A percentile compares a stretch with the other conserved stretches of the same genome.
Conservation (phyloP, 2,329 filamentous ascomycete genomes). For the Fusarium nisikadoi region DNA sequence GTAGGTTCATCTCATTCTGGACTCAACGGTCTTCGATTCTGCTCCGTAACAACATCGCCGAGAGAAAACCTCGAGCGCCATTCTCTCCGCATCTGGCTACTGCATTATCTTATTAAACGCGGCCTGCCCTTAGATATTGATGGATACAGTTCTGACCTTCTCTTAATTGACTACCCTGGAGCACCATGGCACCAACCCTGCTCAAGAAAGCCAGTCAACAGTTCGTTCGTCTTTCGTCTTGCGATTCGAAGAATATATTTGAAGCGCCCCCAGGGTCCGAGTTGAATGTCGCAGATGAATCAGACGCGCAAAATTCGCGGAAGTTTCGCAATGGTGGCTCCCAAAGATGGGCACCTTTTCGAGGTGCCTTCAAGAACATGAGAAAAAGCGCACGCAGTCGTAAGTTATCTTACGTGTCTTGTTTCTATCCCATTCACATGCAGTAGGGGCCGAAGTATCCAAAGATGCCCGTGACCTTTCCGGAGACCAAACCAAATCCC, state of each 20-base stretch:
- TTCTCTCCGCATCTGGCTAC: slow-evolving; percentile 7
- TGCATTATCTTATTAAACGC: slow-evolving; percentile 1
- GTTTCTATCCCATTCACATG: not conserved
- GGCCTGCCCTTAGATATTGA: slow-evolving; percentile 9
- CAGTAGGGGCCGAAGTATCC: slow-evolving; percentile 42
- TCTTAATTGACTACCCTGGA: slow-evolving; percentile 17
- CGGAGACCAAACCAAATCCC: slow-evolving; percentile 2
- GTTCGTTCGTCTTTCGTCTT: slow-evolving; percentile 33
- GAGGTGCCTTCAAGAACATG: slow-evolving; percentile 49
- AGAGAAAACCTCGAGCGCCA: not conserved
- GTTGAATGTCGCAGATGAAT: slow-evolving; percentile 8
- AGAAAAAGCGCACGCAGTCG: slow-evolving; percentile 45
- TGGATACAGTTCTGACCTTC: slow-evolving; percentile 12
- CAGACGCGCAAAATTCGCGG: slow-evolving; percentile 14
- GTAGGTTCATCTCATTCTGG: not conserved
- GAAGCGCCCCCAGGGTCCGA: slow-evolving; percentile 7
- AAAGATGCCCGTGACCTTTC: slow-evolving; percentile 7
- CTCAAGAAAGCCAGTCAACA: slow-evolving; percentile 43
- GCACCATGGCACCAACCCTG: slow-evolving; percentile 45
- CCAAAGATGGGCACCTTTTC: slow-evolving; percentile 51
- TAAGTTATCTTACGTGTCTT: slow-evolving; percentile 5
- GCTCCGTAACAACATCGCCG: not conserved
- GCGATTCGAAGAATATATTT: slow-evolving; percentile 21
- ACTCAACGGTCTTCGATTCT: not conserved
- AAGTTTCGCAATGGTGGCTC: slow-evolving; percentile 46